phyloP scores from a whole-genome alignment of 768 basidiomycete species.

The Termitomyces sp. region DNA sequence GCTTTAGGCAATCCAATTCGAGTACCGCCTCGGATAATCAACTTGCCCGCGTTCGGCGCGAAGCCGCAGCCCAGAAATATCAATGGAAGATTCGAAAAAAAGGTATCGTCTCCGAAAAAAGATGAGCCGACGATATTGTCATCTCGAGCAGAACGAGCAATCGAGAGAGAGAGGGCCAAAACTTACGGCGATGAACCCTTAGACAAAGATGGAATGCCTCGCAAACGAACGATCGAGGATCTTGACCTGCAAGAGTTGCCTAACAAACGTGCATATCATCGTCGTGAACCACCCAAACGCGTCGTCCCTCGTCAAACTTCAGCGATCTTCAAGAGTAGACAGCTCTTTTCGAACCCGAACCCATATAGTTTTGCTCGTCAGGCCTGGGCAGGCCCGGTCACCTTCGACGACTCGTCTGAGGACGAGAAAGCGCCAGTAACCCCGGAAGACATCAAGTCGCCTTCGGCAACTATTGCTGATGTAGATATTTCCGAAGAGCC shows the following conservation, averaged over 20 bases:
- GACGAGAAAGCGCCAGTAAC: slow-evolving; percentile 59
- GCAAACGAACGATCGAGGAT: slow-evolving; percentile 29
- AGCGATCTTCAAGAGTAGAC: slow-evolving; percentile 39
- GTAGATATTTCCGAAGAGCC: slow-evolving; percentile 9
- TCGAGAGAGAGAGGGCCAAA: slow-evolving; percentile 37
- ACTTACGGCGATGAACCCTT: slow-evolving; percentile 20
- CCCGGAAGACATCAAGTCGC: slow-evolving; percentile 48
- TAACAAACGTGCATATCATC: slow-evolving; percentile 26
- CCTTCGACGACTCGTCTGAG: slow-evolving; percentile 39
- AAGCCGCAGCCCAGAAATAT: slow-evolving; percentile 54
- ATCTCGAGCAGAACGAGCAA: slow-evolving; percentile 37
- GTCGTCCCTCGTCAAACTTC: slow-evolving; percentile 39
- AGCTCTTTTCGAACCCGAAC: slow-evolving; percentile 56
- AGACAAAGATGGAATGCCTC: slow-evolving; percentile 12
- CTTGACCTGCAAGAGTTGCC: slow-evolving; percentile 32
- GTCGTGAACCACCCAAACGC: slow-evolving; percentile 27
- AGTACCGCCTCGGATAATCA: slow-evolving; percentile 20
- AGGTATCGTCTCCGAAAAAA: slow-evolving; percentile 42
- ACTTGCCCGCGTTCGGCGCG: slow-evolving; percentile 3
- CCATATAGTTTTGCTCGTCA: slow-evolving; percentile 58
- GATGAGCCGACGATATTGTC: slow-evolving; percentile 15
- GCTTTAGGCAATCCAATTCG: slow-evolving; percentile 20
- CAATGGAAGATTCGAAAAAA: slow-evolving; percentile 70
- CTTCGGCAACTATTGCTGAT: slow-evolving; percentile 33
- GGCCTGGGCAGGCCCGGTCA: slow-evolving; percentile 49